phyloP scores from a whole-genome alignment of 2,329 filamentous ascomycete species.

The Fusarium palustre region DNA sequence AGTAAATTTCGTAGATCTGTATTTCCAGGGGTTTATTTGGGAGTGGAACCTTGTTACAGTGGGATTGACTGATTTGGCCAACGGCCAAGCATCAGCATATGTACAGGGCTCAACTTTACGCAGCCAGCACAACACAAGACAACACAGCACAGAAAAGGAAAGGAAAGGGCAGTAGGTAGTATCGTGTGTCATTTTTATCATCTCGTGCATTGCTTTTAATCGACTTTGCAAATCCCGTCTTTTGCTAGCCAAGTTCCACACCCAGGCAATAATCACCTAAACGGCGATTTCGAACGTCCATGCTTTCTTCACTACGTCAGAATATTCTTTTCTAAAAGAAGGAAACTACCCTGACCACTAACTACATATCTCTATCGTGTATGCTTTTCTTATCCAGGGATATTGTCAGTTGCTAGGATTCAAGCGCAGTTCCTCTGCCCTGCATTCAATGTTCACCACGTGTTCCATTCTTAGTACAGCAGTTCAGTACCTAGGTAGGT shows the following conservation, averaged over 20 bases:
- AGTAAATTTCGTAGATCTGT: constrained; percentile 25
- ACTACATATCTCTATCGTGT: background rate
- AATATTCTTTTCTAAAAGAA: background rate
- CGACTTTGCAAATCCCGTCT: background rate
- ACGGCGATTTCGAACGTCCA: background rate
- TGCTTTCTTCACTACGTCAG: background rate
- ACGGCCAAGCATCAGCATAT: constrained; percentile 4
- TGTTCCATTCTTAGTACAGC: constrained; percentile 27
- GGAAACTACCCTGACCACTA: too few relatives aligned
- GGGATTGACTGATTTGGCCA: constrained; percentile 7
- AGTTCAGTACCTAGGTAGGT: too few relatives aligned
- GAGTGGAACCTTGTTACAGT: constrained; percentile 4
- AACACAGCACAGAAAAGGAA: background rate
- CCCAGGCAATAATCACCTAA: background rate
- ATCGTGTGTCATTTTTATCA: background rate
- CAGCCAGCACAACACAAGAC: background rate
- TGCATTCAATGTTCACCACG: constrained; percentile 46
- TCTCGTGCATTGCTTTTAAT: constrained; percentile 1
- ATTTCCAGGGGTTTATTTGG: constrained; percentile 25
- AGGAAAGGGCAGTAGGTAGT: background rate
- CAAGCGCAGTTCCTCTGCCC: constrained; percentile 44
- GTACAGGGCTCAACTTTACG: constrained; percentile 5
- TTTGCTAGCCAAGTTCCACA: background rate
- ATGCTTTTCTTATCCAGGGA: background rate
- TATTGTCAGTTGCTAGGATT: constrained; percentile 38